Evolutionary conservation across 257 asterid species (phyloP).

Genomic region (Penstemon newberryi): DNA sequence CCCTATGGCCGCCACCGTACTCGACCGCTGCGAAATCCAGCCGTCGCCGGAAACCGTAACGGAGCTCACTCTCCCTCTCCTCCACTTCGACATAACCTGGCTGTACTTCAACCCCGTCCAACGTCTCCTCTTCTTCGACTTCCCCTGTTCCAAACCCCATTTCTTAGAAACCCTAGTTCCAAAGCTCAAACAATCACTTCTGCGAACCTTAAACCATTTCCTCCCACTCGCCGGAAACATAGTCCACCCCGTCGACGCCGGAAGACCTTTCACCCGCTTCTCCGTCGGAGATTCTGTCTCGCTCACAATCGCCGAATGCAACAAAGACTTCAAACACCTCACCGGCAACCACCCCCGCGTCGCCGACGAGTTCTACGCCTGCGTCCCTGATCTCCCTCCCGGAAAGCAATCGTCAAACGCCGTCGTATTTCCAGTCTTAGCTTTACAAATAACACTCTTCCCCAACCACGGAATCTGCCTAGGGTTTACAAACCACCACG

Average conservation of each 20-base stretch:
- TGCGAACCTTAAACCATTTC: constrained; percentile 35
- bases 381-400: constrained; percentile 48
- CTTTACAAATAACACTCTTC: constrained; percentile 51
- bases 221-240: constrained; percentile 52
- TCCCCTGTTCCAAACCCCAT: constrained; percentile 35
- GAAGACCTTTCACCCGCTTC: constrained; percentile 37
- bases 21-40: constrained; percentile 45
- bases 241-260: constrained; percentile 34
- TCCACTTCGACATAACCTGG: constrained; percentile 47
- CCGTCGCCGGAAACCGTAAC: constrained; percentile 39
- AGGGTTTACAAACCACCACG: constrained; percentile 48
- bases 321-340: constrained; percentile 39
- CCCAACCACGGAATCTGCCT: constrained; percentile 45
- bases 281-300: constrained; percentile 41
- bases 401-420: constrained; percentile 14
- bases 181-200: constrained; percentile 34
- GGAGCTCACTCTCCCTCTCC: constrained; percentile 45
- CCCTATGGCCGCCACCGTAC: constrained; percentile 36
- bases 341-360: constrained; percentile 37
- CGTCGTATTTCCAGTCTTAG: constrained; percentile 33
- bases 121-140: constrained; percentile 46
- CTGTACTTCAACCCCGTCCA: constrained; percentile 44
- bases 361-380: constrained; percentile 42
- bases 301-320: constrained; percentile 37
- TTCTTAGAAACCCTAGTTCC: constrained; percentile 35